Percentiles rank a stretch among this genome's conserved stretches.
These are phyloP conservation scores for Cyberlindnera amylophila DNA, from an alignment of 805 yeast genomes.

Conservation along the genomic window DNA sequence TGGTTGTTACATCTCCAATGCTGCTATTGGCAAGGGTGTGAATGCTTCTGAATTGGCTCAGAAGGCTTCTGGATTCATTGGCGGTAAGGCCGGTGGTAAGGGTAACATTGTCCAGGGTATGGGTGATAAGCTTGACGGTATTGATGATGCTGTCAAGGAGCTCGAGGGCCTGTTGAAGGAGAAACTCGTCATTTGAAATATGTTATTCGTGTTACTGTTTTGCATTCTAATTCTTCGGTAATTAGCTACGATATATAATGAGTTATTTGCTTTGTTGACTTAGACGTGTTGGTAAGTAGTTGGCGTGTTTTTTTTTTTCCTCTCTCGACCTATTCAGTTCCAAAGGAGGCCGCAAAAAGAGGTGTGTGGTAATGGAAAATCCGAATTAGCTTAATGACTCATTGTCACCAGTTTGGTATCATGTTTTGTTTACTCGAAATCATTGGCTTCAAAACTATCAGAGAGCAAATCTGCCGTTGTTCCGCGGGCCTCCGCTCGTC, in stretches of 20 bases:
- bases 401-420: too few relatives aligned
- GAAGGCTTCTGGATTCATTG: slow-evolving; percentile 67
- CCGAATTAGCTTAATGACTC: too few relatives aligned
- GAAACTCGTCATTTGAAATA: slow-evolving; percentile 38
- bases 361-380: too few relatives aligned
- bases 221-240: background rate
- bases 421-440: too few relatives aligned
- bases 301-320: too few relatives aligned
- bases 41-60: slow-evolving; percentile 73
- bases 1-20: slow-evolving; percentile 83
- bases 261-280: background rate
- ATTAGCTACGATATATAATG: slow-evolving; percentile 5
- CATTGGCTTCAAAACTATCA: too few relatives aligned
- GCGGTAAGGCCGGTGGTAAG: slow-evolving; percentile 99
- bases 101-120: slow-evolving; percentile 96
- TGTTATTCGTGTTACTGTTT: background rate
- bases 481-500: too few relatives aligned
- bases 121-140: slow-evolving; percentile 76
- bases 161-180: slow-evolving; percentile 58
- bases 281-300: too few relatives aligned
- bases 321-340: too few relatives aligned
- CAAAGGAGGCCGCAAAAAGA: too few relatives aligned
- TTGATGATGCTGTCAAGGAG: slow-evolving; percentile 70
- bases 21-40: slow-evolving; percentile 63
- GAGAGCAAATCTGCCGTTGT: too few relatives aligned